A percentile compares a stretch with the other conserved stretches of the same genome.
These are phyloP conservation scores for Coffea canephora DNA, from an alignment of 257 asterid genomes.

Conservation along the genomic window DNA sequence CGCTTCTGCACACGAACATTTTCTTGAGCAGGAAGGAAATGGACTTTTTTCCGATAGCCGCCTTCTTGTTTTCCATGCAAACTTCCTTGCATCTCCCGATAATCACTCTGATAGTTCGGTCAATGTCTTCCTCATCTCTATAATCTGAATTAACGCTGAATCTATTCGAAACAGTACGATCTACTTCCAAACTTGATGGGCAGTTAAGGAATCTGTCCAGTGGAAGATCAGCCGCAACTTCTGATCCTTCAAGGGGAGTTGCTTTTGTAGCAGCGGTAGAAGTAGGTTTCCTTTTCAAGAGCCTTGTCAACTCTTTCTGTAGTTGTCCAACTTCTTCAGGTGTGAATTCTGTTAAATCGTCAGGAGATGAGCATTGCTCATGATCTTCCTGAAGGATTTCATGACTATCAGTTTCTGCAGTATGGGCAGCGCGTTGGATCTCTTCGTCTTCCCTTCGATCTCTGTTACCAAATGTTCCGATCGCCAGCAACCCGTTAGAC, in stretches of 20 bases:
- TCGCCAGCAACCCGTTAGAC: slow-evolving; percentile 69
- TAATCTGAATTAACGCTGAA: slow-evolving; percentile 48
- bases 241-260: slow-evolving; percentile 13
- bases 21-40: slow-evolving; percentile 77
- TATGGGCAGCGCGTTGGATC: slow-evolving; percentile 22
- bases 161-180: slow-evolving; percentile 54
- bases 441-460: slow-evolving; percentile 34
- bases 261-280: slow-evolving; percentile 15
- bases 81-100: slow-evolving; percentile 86
- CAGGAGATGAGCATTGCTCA: slow-evolving; percentile 52
- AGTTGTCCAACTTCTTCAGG: slow-evolving; percentile 72
- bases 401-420: neutral
- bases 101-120: slow-evolving; percentile 77
- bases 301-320: slow-evolving; percentile 60
- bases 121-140: slow-evolving; percentile 80
- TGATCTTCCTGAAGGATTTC: slow-evolving; percentile 34
- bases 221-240: slow-evolving; percentile 48
- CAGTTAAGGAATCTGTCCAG: slow-evolving; percentile 89
- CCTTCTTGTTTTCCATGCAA: slow-evolving; percentile 52
- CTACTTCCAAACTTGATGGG: slow-evolving; percentile 89
- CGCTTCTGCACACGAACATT: slow-evolving; percentile 68
- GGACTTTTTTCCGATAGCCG: slow-evolving; percentile 61
- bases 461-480: slow-evolving; percentile 80
- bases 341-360: slow-evolving; percentile 68
- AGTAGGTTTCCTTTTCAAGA: slow-evolving; percentile 49